These are phyloP conservation scores for Coprinellus aureogranulatus DNA, from an alignment of 768 basidiomycete species.

Conservation along the genomic window DNA sequence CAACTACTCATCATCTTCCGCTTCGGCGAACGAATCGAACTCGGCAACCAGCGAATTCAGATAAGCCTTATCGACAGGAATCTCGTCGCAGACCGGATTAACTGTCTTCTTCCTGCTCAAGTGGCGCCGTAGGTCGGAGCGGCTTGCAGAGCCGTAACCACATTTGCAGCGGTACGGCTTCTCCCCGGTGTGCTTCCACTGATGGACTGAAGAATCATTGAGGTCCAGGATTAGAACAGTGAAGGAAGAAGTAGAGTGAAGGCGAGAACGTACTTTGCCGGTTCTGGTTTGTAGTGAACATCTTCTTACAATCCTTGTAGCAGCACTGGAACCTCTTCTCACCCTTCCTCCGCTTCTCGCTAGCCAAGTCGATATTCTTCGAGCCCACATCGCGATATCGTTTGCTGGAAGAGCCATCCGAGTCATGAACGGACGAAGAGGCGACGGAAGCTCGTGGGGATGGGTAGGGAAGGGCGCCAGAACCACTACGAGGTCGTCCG, in stretches of 20 bases:
- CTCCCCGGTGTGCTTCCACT: constrained; percentile 7
- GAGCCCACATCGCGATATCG: constrained; percentile 3
- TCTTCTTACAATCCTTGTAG: constrained; percentile 4
- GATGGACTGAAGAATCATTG: constrained; percentile 3
- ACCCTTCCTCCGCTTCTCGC: constrained; percentile 8
- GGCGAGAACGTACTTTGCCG: constrained; percentile 1
- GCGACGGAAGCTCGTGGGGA: neutral
- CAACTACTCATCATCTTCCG: neutral
- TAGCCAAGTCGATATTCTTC: constrained; percentile 8
- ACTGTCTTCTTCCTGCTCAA: neutral
- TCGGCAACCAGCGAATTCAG: neutral
- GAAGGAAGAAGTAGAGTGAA: neutral
- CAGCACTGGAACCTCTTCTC: constrained; percentile 3
- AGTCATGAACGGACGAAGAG: no score
- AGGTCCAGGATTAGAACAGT: neutral
- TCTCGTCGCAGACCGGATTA: neutral
- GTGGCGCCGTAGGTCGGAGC: constrained; percentile 3
- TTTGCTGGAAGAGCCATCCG: no score
- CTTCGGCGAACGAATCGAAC: neutral
- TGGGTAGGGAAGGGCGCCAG: neutral
- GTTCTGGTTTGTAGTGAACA: constrained; percentile 8
- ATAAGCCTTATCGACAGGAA: constrained; percentile 1
- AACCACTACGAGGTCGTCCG: neutral
- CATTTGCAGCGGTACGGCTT: constrained; percentile 7
- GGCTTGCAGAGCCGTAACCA: constrained; percentile 5